Conservation (phyloP, 2,329 filamentous ascomycete species). For the Hypoxylon sp. region DNA sequence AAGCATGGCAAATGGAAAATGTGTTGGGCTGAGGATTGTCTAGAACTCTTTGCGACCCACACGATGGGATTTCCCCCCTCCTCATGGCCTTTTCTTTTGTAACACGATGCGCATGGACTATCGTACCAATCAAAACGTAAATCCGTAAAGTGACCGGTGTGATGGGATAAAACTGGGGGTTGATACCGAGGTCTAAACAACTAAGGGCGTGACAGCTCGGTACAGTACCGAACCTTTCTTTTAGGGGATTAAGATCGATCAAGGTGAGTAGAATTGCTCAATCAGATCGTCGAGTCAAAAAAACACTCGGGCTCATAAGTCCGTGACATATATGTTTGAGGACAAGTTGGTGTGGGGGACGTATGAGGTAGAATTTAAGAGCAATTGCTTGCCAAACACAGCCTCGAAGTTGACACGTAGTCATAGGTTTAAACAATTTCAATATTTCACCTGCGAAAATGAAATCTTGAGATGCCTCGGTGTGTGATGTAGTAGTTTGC, state of each 20-base stretch:
- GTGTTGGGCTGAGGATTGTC: conserved; percentile 37
- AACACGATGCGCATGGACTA: conserved; percentile 43
- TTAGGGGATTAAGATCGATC: conserved; percentile 23
- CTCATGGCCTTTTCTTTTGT: conserved; percentile 27
- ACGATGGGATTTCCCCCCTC: conserved; percentile 21
- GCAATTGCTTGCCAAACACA: conserved; percentile 7
- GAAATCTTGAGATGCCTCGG: conserved; percentile 9
- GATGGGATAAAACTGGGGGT: conserved; percentile 39
- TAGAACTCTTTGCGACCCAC: conserved; percentile 44
- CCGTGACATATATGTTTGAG: conserved; percentile 1
- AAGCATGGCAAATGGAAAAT: conserved; percentile 30
- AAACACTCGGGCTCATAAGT: conserved; percentile 13
- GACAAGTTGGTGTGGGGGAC: conserved; percentile 2
- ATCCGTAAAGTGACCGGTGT: conserved; percentile 47
- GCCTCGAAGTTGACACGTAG: conserved; percentile 10
- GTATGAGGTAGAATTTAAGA: conserved; percentile 7
- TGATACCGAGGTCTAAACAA: conserved; percentile 35
- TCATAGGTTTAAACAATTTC: conserved; percentile 1
- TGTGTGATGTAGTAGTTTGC: conserved; percentile 15
- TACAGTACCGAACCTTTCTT: conserved; percentile 28
- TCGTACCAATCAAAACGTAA: conserved; percentile 46
- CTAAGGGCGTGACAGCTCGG: conserved; percentile 19
- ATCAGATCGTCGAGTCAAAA: conserved; percentile 19
- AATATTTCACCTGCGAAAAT: conserved; percentile 8
- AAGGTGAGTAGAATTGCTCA: conserved; percentile 14